A percentile compares a stretch with the other conserved stretches of the same genome.
Conservation (phyloP, 2,329 filamentous ascomycete species). For the Aspergillus brasiliensis region DNA sequence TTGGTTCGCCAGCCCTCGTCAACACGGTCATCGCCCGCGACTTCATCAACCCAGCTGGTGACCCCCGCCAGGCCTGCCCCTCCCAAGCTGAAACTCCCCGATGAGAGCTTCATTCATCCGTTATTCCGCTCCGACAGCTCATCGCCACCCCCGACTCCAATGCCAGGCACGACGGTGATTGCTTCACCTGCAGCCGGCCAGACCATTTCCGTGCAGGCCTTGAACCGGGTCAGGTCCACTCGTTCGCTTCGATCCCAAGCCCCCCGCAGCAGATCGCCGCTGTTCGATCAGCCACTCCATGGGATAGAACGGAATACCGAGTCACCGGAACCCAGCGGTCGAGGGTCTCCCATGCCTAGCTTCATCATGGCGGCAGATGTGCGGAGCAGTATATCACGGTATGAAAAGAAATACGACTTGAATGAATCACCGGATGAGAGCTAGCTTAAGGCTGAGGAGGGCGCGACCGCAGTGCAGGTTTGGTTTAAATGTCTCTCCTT, state of each 20-base stretch:
- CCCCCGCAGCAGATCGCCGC: constrained; percentile 22
- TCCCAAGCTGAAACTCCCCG: constrained; percentile 27
- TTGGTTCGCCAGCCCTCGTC: constrained; percentile 23
- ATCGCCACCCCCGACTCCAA: constrained; percentile 53
- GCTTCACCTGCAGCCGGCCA: constrained; percentile 59
- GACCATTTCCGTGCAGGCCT: constrained; percentile 46
- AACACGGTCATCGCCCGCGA: constrained; percentile 20
- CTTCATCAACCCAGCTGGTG: constrained; percentile 23
- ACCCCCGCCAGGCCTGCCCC: constrained; percentile 16
- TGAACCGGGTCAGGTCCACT: constrained; percentile 40
- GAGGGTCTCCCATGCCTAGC: constrained; percentile 10
- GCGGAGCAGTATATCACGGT: constrained; percentile 23
- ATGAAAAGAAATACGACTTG: constrained; percentile 31
- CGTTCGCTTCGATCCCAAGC: constrained; percentile 33
- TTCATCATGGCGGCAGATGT: constrained; percentile 26
- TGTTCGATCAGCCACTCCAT: constrained; percentile 17
- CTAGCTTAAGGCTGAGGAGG: constrained; percentile 12
- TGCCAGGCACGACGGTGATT: constrained; percentile 56
- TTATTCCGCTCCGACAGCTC: constrained; percentile 59
- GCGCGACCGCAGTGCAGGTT: neutral
- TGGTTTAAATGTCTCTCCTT: constrained; percentile 13
- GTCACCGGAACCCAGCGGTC: constrained; percentile 8
- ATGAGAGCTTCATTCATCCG: constrained; percentile 60
- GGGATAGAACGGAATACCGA: constrained; percentile 12
- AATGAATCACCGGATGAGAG: constrained; percentile 33